phyloP scores from a whole-genome alignment of 805 yeast species.

The Trichomonascus vanleenenianus region DNA sequence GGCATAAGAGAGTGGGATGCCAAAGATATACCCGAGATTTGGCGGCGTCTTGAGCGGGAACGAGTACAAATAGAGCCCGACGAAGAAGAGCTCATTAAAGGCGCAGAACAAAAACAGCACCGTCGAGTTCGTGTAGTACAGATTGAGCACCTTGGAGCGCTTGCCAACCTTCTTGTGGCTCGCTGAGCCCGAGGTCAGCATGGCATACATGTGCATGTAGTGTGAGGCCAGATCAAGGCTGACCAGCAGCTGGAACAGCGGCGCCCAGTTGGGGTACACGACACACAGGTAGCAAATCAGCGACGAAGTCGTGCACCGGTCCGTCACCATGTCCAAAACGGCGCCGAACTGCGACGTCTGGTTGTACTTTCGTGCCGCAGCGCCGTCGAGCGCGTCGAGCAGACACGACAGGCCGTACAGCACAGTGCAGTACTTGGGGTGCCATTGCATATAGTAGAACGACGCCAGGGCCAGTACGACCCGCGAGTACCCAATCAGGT shows the following conservation, averaged over 20 bases:
- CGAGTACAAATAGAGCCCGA: constrained; percentile 74
- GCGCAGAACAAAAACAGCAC: constrained; percentile 87
- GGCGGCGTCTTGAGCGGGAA: constrained; percentile 45
- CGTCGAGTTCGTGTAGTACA: constrained; percentile 79
- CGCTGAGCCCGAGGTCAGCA: constrained; percentile 65
- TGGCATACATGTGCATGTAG: constrained; percentile 98
- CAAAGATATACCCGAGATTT: constrained; percentile 27
- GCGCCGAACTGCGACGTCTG: constrained; percentile 95
- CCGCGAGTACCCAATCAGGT: constrained; percentile 82
- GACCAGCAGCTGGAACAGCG: constrained; percentile 74
- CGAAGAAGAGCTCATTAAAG: constrained; percentile 86
- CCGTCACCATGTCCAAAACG: constrained; percentile 97
- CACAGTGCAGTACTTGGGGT: constrained; percentile 70
- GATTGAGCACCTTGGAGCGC: constrained; percentile 62
- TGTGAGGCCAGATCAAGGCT: constrained; percentile 82
- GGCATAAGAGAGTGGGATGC: constrained; percentile 47
- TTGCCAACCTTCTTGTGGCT: constrained; percentile 79
- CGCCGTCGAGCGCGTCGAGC: constrained; percentile 93
- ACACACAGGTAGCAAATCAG: constrained; percentile 79
- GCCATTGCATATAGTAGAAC: constrained; percentile 70
- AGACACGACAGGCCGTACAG: constrained; percentile 84
- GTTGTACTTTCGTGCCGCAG: constrained; percentile 80
- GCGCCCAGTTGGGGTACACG: constrained; percentile 61
- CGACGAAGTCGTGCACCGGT: constrained; percentile 94
- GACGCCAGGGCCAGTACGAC: constrained; percentile 77